Conservation (phyloP, 768 basidiomycete genomes). For the Russula sp. region DNA sequence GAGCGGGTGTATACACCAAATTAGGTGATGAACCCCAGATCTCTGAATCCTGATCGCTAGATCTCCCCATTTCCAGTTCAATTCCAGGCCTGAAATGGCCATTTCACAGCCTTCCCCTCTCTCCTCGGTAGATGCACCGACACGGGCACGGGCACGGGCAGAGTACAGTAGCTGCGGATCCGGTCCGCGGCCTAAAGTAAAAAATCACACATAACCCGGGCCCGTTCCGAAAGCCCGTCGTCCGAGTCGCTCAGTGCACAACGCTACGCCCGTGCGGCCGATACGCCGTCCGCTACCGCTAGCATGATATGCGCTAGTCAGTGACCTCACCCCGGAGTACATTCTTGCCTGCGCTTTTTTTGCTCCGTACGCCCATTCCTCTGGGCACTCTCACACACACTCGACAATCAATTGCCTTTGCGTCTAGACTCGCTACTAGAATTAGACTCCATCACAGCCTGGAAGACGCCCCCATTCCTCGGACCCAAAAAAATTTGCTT, state of each 20-base stretch:
- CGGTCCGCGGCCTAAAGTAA: neutral
- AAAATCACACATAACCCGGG: too few species aligned
- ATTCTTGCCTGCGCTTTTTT: neutral
- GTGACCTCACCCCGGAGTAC: conserved; percentile 4
- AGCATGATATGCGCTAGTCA: neutral
- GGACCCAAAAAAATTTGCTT: neutral
- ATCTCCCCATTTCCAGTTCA: neutral
- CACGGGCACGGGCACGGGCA: too few species aligned
- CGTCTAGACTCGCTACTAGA: neutral
- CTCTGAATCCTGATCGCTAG: conserved; percentile 16
- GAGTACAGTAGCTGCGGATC: neutral
- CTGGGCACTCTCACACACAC: too few species aligned
- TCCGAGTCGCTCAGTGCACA: too few species aligned
- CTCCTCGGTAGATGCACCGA: too few species aligned
- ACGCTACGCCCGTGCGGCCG: neutral
- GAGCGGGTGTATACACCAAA: neutral
- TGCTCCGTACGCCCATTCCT: neutral
- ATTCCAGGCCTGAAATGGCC: neutral
- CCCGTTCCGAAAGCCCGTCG: neutral
- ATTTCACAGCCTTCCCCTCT: too few species aligned
- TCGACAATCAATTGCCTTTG: neutral
- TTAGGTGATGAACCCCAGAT: conserved; percentile 21
- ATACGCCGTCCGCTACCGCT: neutral
- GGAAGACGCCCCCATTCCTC: conserved; percentile 31
- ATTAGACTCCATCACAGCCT: neutral